Evolutionary conservation across 148 eudicot genomes (phyloP).

Genomic region (Suaeda aralocaspica): DNA sequence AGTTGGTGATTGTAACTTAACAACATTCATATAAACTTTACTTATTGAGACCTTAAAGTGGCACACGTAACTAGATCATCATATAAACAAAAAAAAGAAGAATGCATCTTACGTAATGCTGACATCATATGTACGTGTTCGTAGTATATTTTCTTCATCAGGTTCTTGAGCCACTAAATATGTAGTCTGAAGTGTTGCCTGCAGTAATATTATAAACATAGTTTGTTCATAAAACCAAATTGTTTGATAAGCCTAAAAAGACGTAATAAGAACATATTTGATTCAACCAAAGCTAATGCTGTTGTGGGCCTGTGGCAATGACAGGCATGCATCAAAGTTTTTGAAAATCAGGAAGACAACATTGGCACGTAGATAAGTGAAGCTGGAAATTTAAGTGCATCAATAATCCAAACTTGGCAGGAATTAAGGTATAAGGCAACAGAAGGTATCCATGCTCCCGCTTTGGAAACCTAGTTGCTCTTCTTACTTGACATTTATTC

Average conservation of each 20-base stretch:
- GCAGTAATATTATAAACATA: constrained; percentile 23
- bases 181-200: constrained; percentile 75
- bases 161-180: constrained; percentile 96
- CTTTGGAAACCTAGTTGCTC: not conserved
- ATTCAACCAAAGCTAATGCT: not conserved
- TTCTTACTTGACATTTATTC: not conserved
- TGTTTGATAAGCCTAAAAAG: not conserved
- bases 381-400: not conserved
- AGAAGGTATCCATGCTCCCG: not conserved
- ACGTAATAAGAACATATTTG: too few species aligned
- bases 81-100: not conserved
- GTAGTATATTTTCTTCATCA: constrained; percentile 87
- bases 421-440: not conserved
- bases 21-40: not conserved
- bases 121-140: constrained; percentile 95
- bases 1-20: not conserved
- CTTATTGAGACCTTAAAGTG: not conserved
- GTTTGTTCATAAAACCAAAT: not conserved
- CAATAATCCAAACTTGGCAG: not conserved
- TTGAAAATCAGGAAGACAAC: not conserved
- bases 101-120: constrained; percentile 73
- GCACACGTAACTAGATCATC: not conserved
- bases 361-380: not conserved
- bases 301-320: not conserved
- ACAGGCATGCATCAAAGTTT: not conserved